Base-by-base conservation (phyloP, 2,329 filamentous ascomycete species). In the Paecilomyces dactylethromorphus region DNA sequence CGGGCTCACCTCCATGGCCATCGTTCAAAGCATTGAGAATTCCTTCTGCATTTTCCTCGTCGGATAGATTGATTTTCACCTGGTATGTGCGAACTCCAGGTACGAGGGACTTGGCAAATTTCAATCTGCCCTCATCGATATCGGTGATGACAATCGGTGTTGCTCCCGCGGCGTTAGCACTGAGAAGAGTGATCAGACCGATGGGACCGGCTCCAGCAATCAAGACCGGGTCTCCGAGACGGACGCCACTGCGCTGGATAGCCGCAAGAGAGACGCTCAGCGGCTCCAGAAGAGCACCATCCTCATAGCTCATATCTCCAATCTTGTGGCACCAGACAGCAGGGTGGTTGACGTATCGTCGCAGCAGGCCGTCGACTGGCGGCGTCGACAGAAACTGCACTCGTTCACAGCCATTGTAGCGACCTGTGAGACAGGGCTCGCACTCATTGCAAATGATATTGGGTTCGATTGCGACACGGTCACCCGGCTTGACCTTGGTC, bases 241-340 rank as follows among this genome's bases (percentile, higher is more conserved):
- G 83, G 64, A 97, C 83, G 59, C 87, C 85, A 57, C 91, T 90
- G 63, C 93, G 83, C 74, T 96, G 89, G 77, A 97, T 85, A 13
- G 90, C 92, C 2, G 93, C 92, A 45, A 97, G 82, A 3, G 92
- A 91, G 4, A 97, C 94, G 65, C 87, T 90, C 56, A 97, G 82
- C 1, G 93, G 93, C 79, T 97, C 94, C 51, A 97, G 81, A 78
- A 97, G 82, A 13, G 92, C 89, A 56, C 93, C 94, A 71, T 96
- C 86, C 79, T 97, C 93, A 71, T 87, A 97, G 58, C 87, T 89
- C 89, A 97, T 92, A 75, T 90, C 81, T 54, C 90, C 91, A 66
- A 97, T 94, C 82, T 96, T 96, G 81, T 97, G 91, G 79, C 93
- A 97, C 92, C 92, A 97, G 55, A 89, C 82, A 21, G 92, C 92